A percentile compares a stretch with the other conserved stretches of the same genome.
Conservation (phyloP, 1,284 basidiomycete genomes). For the Apiotrichum gamsii region DNA sequence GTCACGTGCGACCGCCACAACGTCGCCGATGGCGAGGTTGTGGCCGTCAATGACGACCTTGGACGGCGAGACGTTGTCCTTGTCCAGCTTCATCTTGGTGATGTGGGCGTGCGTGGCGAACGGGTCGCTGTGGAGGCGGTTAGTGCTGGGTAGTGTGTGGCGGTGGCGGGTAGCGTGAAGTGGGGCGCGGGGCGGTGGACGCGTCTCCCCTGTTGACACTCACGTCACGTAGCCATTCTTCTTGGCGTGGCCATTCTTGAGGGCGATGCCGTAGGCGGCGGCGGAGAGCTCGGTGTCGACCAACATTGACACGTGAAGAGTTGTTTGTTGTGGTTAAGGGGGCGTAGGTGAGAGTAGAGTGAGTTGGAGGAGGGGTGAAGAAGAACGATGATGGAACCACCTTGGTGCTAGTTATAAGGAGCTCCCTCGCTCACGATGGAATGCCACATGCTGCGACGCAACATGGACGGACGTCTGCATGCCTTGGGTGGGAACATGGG, state of each 20-base stretch:
- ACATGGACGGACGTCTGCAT: no score
- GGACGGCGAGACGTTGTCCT: neutral
- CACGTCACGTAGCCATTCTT: neutral
- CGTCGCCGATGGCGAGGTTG: constrained; percentile 12
- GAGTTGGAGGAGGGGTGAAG: neutral
- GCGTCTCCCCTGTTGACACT: no score
- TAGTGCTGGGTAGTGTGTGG: no score
- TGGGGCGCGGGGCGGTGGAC: no score
- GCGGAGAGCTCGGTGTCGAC: constrained; percentile 4
- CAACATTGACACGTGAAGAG: constrained; percentile 8
- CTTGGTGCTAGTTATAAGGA: neutral
- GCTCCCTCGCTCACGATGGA: neutral
- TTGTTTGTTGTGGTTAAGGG: neutral
- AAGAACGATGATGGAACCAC: neutral
- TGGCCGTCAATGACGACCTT: constrained; percentile 13
- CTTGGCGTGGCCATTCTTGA: neutral
- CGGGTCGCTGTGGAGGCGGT: constrained; percentile 10
- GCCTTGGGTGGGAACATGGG: no score
- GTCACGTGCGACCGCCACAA: constrained; percentile 17
- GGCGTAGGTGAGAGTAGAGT: neutral
- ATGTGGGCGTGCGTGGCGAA: constrained; percentile 13
- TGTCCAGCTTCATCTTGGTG: neutral
- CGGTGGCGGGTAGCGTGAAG: neutral
- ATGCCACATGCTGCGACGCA: no score
- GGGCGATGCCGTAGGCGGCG: neutral